These are phyloP conservation scores for Holtermannia corniformis DNA, from an alignment of 768 basidiomycete species.

Conservation along the genomic window DNA sequence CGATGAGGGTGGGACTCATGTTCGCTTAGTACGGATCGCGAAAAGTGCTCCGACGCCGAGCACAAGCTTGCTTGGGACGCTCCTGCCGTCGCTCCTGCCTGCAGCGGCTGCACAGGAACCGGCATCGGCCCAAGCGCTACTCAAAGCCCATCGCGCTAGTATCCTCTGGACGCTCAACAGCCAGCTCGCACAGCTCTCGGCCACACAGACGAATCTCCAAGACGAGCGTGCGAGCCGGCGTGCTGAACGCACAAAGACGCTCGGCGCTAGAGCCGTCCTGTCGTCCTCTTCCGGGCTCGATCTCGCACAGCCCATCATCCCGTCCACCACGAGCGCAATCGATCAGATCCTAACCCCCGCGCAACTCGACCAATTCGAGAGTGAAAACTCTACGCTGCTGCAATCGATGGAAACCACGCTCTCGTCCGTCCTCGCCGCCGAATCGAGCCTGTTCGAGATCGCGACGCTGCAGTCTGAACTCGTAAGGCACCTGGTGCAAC, in stretches of 20 bases:
- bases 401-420: constrained; percentile 75
- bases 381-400: constrained; percentile 79
- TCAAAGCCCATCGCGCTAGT: constrained; percentile 84
- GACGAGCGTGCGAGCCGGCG: constrained; percentile 87
- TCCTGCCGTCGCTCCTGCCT: constrained; percentile 61
- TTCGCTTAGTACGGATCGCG: neutral
- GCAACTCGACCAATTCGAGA: constrained; percentile 76
- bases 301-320: constrained; percentile 51
- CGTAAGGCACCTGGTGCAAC: constrained; percentile 71
- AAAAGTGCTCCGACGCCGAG: neutral
- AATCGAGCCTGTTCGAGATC: constrained; percentile 84
- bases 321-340: constrained; percentile 52
- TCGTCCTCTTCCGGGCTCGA: constrained; percentile 27
- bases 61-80: constrained; percentile 47
- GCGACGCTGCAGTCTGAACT: constrained; percentile 86
- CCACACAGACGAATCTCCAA: constrained; percentile 76
- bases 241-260: constrained; percentile 67
- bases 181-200: constrained; percentile 67
- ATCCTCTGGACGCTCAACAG: constrained; percentile 85
- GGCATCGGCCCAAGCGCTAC: constrained; percentile 52
- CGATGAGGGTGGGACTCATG: neutral
- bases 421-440: constrained; percentile 82
- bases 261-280: constrained; percentile 55
- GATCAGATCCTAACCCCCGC: constrained; percentile 17
- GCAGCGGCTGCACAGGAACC: constrained; percentile 44